These are phyloP conservation scores for Protea cynaroides DNA, from an alignment of 164 flowering plant genomes.

Conservation along the genomic window DNA sequence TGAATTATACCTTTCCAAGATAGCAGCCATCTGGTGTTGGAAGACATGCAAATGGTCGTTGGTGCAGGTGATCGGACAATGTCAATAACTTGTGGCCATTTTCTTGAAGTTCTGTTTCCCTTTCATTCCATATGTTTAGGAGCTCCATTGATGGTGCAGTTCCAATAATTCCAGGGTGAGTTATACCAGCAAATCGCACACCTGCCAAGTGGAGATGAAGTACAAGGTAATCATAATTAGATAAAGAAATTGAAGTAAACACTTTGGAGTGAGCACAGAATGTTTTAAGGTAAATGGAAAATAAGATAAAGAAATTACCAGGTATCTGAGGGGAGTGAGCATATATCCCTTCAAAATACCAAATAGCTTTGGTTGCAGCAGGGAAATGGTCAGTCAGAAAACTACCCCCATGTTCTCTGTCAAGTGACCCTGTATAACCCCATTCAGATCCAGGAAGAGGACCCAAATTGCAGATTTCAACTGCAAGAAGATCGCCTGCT, in stretches of 20 bases:
- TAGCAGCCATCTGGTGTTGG: conserved; percentile 77
- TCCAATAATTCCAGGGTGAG: conserved; percentile 93
- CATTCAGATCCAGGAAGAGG: conserved; percentile 97
- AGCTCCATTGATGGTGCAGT: conserved; percentile 96
- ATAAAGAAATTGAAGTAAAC: no score
- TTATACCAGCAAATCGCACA: conserved; percentile 85
- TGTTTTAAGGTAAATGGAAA: no score
- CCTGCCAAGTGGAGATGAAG: conserved; percentile 30
- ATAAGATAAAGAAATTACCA: conserved; percentile 32
- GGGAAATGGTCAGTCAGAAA: conserved; percentile 95
- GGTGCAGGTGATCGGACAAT: conserved; percentile 79
- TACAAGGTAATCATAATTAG: background rate
- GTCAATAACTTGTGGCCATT: conserved; percentile 57
- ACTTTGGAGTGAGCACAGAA: no score
- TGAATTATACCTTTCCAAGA: conserved; percentile 64
- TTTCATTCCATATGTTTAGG: conserved; percentile 75
- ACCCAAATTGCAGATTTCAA: conserved; percentile 89
- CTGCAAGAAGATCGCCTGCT: conserved; percentile 92
- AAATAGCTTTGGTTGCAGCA: conserved; percentile 88
- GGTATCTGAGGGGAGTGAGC: conserved; percentile 94
- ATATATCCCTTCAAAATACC: conserved; percentile 97
- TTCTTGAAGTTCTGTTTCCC: conserved; percentile 70
- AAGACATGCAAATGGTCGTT: conserved; percentile 77
- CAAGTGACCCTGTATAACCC: conserved; percentile 86
- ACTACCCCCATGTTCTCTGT: conserved; percentile 96